Percentiles rank a stretch among this genome's conserved stretches.
phyloP scores from a whole-genome alignment of 2,329 filamentous ascomycete genomes.

The Leptographium radiaticola region DNA sequence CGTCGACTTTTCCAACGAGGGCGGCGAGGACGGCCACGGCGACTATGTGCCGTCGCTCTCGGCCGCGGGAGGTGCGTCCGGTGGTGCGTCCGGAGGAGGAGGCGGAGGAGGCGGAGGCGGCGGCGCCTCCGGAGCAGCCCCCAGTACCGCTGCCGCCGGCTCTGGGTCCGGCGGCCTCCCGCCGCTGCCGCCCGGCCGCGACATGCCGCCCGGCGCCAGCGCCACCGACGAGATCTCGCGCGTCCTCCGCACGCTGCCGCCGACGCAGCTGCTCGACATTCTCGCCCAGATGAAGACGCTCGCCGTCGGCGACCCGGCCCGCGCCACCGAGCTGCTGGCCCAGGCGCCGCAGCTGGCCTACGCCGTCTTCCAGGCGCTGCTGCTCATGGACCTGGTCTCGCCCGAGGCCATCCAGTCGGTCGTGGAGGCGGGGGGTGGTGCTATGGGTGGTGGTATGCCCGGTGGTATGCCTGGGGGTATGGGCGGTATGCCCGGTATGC shows the following conservation, averaged over 20 bases:
- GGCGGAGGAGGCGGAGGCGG: neutral
- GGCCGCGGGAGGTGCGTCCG: neutral
- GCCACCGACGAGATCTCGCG: slow-evolving; percentile 86
- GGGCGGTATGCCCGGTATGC: no score
- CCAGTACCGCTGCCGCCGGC: neutral
- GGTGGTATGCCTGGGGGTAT: neutral
- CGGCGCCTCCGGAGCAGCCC: no score
- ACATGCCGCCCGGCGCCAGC: slow-evolving; percentile 69
- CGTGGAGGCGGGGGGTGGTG: slow-evolving; percentile 29
- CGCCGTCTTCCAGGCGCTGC: slow-evolving; percentile 85
- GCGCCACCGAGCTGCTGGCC: slow-evolving; percentile 73
- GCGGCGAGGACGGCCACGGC: slow-evolving; percentile 56
- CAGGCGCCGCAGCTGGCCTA: slow-evolving; percentile 89
- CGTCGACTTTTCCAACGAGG: slow-evolving; percentile 93
- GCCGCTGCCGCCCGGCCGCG: slow-evolving; percentile 70
- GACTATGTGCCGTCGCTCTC: slow-evolving; percentile 10
- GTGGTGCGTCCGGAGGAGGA: no score
- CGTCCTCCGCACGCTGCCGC: slow-evolving; percentile 75
- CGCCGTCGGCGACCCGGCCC: slow-evolving; percentile 66
- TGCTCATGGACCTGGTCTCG: slow-evolving; percentile 87
- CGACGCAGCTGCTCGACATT: slow-evolving; percentile 83
- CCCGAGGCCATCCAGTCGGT: slow-evolving; percentile 71
- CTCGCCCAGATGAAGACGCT: slow-evolving; percentile 89
- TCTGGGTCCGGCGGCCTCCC: slow-evolving; percentile 38
- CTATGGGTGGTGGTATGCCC: slow-evolving; percentile 14